A percentile compares a stretch with the other conserved stretches of the same genome.
Evolutionary conservation across 2,329 filamentous ascomycete species (phyloP).

Genomic region (Domatiomyces globalis): DNA sequence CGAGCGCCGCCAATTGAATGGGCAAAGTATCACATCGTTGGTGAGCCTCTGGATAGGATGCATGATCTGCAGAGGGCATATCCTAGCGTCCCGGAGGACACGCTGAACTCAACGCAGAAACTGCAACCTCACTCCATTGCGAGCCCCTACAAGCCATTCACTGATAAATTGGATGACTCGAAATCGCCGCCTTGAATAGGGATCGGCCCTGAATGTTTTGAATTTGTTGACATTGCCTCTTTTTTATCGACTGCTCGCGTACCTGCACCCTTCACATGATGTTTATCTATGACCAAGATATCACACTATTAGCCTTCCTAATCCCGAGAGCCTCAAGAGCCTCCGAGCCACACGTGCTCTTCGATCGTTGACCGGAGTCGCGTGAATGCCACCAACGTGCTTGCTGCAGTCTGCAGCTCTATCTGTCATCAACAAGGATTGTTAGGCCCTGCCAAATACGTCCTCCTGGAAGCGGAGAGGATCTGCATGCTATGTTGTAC

Average conservation of each 20-base stretch:
- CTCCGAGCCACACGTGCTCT: too few relatives aligned
- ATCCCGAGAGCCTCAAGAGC: too few relatives aligned
- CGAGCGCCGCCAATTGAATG: conserved; percentile 85
- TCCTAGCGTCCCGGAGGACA: conserved; percentile 35
- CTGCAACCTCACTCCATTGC: conserved; percentile 40
- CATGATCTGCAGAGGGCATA: conserved; percentile 63
- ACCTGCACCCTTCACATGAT: too few relatives aligned
- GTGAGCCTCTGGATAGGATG: conserved; percentile 67
- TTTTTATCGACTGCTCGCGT: too few relatives aligned
- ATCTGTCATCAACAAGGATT: not conserved
- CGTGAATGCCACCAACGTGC: too few relatives aligned
- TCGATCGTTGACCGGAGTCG: too few relatives aligned
- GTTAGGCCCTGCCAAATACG: too few relatives aligned
- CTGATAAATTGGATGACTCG: conserved; percentile 33
- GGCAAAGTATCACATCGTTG: conserved; percentile 85
- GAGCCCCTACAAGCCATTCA: conserved; percentile 46
- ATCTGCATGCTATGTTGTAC: too few relatives aligned
- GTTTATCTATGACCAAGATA: not conserved
- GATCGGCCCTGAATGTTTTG: not conserved
- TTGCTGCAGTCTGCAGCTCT: not conserved
- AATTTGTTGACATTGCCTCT: not conserved
- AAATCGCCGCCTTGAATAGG: not conserved
- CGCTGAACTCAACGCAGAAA: conserved; percentile 8
- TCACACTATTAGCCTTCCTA: not conserved
- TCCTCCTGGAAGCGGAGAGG: not conserved